Base-by-base conservation (phyloP, 1,284 basidiomycete species). In the Fistulinella cinereoalba region DNA sequence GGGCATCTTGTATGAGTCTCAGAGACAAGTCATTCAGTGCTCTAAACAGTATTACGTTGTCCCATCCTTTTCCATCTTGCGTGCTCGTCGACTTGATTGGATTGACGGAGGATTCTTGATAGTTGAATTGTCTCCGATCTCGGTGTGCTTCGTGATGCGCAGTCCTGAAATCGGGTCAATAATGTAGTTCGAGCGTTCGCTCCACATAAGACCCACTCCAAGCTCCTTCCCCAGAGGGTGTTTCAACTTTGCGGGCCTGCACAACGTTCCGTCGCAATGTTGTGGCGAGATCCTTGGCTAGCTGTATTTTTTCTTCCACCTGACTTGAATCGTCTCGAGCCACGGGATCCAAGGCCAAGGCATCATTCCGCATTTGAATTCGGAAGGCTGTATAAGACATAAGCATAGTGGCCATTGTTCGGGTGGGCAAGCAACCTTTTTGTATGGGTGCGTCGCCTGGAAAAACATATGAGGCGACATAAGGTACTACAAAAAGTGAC, bases 211-310 rank as follows among this genome's bases (percentile, higher is more conserved):
- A 41, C 54, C 5, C 56, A 88, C 86, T 73, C 75, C 81, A 89
- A 19, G 73, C 69, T 10, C 79, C 79, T 32, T 70, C 62, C 11
- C 64, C 53, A 4, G 64, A 55, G 10, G 61, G 27, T 29, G 50
- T 52, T 12, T 62, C 53, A 11, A 76, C 67, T 53, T 68, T 78
- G 37, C 68, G 63, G 4, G 76, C 88, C 64, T 91, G 88, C 0
- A 87, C 86, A 36, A 91, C 68, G 60, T 91, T 91, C 60, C 70
- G 78, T 52, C 81, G 74, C 44, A 91, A 62, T 13, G 86, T 75
- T n/a, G 71, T 65, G 11, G 87, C 83, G 39, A 88, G 70, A 28
- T 89, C 85, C 43, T 67, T 72, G n/a, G 79, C 74, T 8, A 84
- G 64, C 34, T 74, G 69, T 7, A 77, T 71, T 49, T 78, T 77